Evolutionary conservation across 78 protist species (phyloP).

Genomic region (Dictyostelium capitatum): DNA sequence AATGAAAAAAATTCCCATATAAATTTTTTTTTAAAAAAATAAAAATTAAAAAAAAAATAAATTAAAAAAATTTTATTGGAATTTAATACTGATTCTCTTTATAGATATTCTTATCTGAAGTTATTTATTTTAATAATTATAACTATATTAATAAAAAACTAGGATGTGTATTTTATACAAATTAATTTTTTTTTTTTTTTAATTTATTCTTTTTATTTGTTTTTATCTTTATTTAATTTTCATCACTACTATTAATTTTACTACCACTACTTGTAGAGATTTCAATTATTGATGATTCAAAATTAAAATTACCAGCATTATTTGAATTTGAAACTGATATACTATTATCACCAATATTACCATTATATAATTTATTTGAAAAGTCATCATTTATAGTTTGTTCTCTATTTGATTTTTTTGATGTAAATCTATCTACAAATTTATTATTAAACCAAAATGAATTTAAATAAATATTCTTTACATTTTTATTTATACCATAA

Average conservation of each 20-base stretch:
- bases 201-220: too few relatives aligned
- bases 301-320: background rate
- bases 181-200: too few relatives aligned
- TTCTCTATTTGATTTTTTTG: background rate
- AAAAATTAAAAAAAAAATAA: background rate
- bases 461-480: background rate
- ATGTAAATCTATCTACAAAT: background rate
- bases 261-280: background rate
- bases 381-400: too few relatives aligned
- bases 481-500: constrained; percentile 18
- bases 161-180: too few relatives aligned
- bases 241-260: background rate
- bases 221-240: background rate
- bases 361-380: too few relatives aligned
- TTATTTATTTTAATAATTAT: too few relatives aligned
- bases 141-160: too few relatives aligned
- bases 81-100: background rate
- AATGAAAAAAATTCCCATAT: background rate
- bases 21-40: background rate
- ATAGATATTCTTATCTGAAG: background rate
- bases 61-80: background rate
- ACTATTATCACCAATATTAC: background rate
- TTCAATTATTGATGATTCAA: constrained; percentile 7
- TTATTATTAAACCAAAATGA: constrained; percentile 8
- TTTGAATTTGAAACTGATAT: background rate